Base-by-base conservation (phyloP, 306 rosid species). In the Myrica gale region DNA sequence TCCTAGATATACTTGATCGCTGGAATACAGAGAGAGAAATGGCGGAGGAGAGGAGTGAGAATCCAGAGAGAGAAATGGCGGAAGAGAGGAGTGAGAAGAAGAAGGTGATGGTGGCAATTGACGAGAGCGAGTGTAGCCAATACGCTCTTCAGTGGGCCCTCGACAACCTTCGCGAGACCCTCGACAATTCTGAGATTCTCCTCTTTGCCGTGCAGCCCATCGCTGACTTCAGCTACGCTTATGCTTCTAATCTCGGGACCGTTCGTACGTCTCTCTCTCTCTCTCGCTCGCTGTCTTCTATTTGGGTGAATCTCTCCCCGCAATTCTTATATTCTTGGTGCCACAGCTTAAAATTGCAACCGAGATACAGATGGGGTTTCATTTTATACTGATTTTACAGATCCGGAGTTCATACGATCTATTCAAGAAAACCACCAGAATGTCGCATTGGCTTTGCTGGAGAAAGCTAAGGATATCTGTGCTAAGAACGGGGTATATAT, bases 61-160 rank as follows among this genome's bases (percentile, higher is more conserved):
- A 81, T n/a, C n/a, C 15, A 42, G 47, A 52, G 55, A 67, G 47
- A 53, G 7, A n/a, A 47, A 81, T 72, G 78, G 82, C 26, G 52
- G 66, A 47, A 7, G 46, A 70, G 39, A 23, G n/a, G 1, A 66
- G 44, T 17, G 73, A 45, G 83, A 72, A 81, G 74, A 72, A 71
- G 81, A 63, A 56, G 71, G 76, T 79, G 78, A 79, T 79, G 83
- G 76, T 83, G 75, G 81, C 81, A 6, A 60, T 72, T 41, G 80
- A 78, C 21, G 80, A 74, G 71, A 78, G 78, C 67, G 82, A 82
- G 44, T 76, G 43, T 48, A 82, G 85, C 79, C 77, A 43, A 44
- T 74, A 74, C 67, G 82, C 85, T 0, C 80, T 82, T 39, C 21
- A 37, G 7, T 78, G 85, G 85, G 53, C 82, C 1, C 80, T 82